A percentile compares a stretch with the other conserved stretches of the same genome.
Conservation (phyloP, 2,329 filamentous ascomycete species). For the Curvularia verruculosa region DNA sequence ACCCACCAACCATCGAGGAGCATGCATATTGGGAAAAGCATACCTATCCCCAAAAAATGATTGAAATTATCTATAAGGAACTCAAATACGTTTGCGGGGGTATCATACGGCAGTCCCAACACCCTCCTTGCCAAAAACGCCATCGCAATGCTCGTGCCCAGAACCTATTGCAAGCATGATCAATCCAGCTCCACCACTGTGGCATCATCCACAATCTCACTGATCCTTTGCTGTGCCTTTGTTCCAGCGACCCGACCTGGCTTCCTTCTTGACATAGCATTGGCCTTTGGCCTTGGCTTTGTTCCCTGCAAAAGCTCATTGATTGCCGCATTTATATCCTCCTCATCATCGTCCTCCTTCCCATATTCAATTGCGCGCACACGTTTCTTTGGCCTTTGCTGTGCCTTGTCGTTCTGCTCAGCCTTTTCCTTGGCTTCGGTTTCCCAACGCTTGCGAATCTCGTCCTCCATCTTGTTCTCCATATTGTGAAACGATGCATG, state of each 20-base stretch:
- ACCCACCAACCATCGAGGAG: neutral
- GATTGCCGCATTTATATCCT: neutral
- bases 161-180: neutral
- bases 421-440: conserved; percentile 43
- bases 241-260: conserved; percentile 9
- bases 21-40: neutral
- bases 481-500: conserved; percentile 62
- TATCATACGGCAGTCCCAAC: conserved; percentile 13
- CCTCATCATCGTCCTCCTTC: neutral
- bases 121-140: conserved; percentile 1
- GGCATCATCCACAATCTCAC: conserved; percentile 30
- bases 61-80: neutral
- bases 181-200: conserved; percentile 37
- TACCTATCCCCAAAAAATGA: no score
- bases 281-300: conserved; percentile 2
- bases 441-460: conserved; percentile 55
- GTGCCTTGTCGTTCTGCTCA: conserved; percentile 20
- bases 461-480: conserved; percentile 59
- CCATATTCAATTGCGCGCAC: conserved; percentile 35
- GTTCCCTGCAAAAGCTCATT: conserved; percentile 12
- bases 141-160: neutral
- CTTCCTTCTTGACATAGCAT: conserved; percentile 5
- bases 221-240: conserved; percentile 26
- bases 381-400: conserved; percentile 36
- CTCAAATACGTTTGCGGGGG: neutral